Conservation (phyloP, 495 filamentous ascomycete species). For the Aspergillus bridgeri region DNA sequence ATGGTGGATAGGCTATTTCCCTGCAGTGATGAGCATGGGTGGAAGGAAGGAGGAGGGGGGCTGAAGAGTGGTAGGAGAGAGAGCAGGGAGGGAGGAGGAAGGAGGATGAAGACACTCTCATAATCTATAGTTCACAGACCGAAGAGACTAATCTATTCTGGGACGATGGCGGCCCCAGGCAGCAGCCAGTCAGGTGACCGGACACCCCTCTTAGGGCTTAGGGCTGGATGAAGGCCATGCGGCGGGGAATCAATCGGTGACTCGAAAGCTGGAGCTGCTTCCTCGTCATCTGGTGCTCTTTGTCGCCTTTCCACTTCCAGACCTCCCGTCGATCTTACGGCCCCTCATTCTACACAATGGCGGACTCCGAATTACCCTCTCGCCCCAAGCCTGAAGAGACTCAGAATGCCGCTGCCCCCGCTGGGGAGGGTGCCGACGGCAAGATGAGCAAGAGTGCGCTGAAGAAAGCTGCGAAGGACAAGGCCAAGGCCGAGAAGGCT, state of each 20-base stretch:
- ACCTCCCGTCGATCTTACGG: background rate
- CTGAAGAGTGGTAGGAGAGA: no score
- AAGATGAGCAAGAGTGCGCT: slow-evolving; percentile 60
- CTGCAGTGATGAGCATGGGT: no score
- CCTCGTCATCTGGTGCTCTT: slow-evolving; percentile 1
- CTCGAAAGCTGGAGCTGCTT: slow-evolving; percentile 1
- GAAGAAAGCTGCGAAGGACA: slow-evolving; percentile 67
- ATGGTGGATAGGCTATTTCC: no score
- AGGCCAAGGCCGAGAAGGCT: slow-evolving; percentile 62
- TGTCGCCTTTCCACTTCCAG: slow-evolving; percentile 8
- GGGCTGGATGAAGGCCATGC: slow-evolving; percentile 27
- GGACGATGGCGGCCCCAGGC: slow-evolving; percentile 9
- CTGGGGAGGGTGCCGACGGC: slow-evolving; percentile 35
- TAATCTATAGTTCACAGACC: no score
- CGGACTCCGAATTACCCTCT: slow-evolving; percentile 46
- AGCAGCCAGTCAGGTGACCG: slow-evolving; percentile 5
- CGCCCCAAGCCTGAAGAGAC: slow-evolving; percentile 47
- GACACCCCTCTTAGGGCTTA: slow-evolving; percentile 43
- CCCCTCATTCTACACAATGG: slow-evolving; percentile 29
- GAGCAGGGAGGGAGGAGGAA: no score
- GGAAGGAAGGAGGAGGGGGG: no score
- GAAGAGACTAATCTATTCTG: background rate
- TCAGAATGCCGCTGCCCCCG: slow-evolving; percentile 22
- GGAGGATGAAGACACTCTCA: no score
- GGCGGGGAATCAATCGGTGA: slow-evolving; percentile 31